phyloP scores from a whole-genome alignment of 345 rosid genomes.

The Bruguiera sexangula region DNA sequence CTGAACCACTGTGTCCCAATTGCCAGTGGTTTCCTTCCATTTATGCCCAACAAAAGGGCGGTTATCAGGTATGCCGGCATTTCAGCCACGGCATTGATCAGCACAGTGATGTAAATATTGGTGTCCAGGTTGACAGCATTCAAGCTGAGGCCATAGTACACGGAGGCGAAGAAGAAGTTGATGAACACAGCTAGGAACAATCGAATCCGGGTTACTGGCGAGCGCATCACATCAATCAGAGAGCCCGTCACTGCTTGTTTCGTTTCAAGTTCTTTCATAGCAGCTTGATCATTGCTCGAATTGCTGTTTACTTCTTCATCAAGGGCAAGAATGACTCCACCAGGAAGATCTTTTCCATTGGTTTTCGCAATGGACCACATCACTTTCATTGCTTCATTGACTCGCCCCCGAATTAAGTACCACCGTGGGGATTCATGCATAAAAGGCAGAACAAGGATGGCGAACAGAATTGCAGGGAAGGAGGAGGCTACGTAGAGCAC shows the following conservation, averaged over 20 bases:
- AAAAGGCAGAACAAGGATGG: conserved; percentile 59
- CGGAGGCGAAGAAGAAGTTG: conserved; percentile 66
- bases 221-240: conserved; percentile 53
- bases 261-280: conserved; percentile 7
- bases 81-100: conserved; percentile 74
- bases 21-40: conserved; percentile 78
- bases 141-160: conserved; percentile 89
- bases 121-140: conserved; percentile 87
- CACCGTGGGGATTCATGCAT: conserved; percentile 86
- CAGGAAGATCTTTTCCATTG: conserved; percentile 56
- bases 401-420: conserved; percentile 78
- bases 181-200: conserved; percentile 50
- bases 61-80: conserved; percentile 83
- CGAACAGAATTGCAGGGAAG: conserved; percentile 67
- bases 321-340: conserved; percentile 53
- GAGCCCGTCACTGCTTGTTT: conserved; percentile 55
- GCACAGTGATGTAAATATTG: conserved; percentile 68
- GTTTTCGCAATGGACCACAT: conserved; percentile 61
- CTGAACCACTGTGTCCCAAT: conserved; percentile 82
- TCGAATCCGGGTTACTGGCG: conserved; percentile 62
- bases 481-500: conserved; percentile 71
- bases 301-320: conserved; percentile 52
- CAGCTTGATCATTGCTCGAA: conserved; percentile 4
- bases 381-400: conserved; percentile 63
- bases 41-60: conserved; percentile 57